A percentile compares a stretch with the other conserved stretches of the same genome.
These are phyloP conservation scores for Fusarium sororula DNA, from an alignment of 2,329 filamentous ascomycete genomes.

Conservation along the genomic window DNA sequence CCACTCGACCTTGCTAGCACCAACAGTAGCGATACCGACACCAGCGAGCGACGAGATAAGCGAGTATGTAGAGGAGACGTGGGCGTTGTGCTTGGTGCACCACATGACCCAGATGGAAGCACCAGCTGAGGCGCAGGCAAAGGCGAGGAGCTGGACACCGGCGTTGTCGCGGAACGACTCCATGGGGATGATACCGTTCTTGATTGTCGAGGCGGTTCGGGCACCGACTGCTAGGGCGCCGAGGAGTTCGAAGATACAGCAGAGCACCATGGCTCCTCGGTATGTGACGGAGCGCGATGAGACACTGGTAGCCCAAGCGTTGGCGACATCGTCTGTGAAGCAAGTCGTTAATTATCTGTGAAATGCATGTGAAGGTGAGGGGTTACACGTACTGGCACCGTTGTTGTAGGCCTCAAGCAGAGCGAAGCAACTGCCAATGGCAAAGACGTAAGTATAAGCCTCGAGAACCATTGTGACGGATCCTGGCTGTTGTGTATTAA, in stretches of 20 bases:
- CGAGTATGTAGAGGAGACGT: constrained; percentile 78
- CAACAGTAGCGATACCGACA: constrained; percentile 74
- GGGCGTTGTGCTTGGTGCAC: constrained; percentile 78
- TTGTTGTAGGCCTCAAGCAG: constrained; percentile 82
- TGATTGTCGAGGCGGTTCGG: constrained; percentile 79
- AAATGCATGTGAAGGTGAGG: neutral
- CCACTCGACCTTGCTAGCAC: constrained; percentile 70
- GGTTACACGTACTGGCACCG: constrained; percentile 71
- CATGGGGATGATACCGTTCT: constrained; percentile 77
- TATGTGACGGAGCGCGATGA: constrained; percentile 81
- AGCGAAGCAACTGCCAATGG: constrained; percentile 79
- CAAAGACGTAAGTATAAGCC: constrained; percentile 77
- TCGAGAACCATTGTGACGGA: constrained; percentile 63
- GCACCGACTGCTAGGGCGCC: constrained; percentile 74
- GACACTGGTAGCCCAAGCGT: constrained; percentile 82
- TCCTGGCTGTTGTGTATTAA: neutral
- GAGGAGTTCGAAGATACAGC: constrained; percentile 73
- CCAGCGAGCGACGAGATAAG: constrained; percentile 74
- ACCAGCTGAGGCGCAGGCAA: constrained; percentile 70
- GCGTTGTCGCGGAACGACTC: constrained; percentile 67
- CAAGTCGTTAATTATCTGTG: neutral
- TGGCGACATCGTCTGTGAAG: constrained; percentile 78
- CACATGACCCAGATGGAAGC: constrained; percentile 81
- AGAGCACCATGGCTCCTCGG: constrained; percentile 73
- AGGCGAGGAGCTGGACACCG: constrained; percentile 74